phyloP scores from a whole-genome alignment of 805 yeast species.

The Candida namnaoensis region DNA sequence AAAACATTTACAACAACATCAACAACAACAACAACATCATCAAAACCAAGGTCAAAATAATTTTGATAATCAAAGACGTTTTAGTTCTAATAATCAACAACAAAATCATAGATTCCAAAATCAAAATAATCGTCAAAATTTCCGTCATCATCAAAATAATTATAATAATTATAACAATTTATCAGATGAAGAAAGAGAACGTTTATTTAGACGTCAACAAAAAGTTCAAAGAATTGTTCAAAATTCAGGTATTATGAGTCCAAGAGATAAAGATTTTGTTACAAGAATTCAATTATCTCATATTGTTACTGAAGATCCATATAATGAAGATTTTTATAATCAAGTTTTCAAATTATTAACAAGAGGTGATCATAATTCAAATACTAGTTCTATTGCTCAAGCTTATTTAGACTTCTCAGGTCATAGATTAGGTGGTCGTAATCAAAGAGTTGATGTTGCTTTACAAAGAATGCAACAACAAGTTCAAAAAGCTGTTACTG shows the following conservation, averaged over 20 bases:
- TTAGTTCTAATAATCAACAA: constrained; percentile 10
- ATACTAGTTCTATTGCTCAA: constrained; percentile 77
- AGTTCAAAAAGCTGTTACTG: constrained; percentile 91
- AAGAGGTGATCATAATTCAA: constrained; percentile 37
- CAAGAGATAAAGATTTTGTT: constrained; percentile 92
- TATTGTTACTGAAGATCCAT: constrained; percentile 94
- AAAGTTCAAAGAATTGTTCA: constrained; percentile 68
- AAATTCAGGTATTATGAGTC: constrained; percentile 92
- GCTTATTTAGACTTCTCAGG: constrained; percentile 90
- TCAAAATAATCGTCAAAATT: constrained; percentile 17
- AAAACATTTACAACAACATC: constrained; percentile 13
- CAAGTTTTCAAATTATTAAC: constrained; percentile 82
- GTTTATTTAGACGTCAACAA: constrained; percentile 58
- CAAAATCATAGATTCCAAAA: constrained; percentile 11
- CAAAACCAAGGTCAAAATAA: constrained; percentile 13
- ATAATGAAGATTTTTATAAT: constrained; percentile 91
- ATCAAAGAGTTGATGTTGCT: constrained; percentile 81
- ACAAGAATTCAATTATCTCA: constrained; percentile 92
- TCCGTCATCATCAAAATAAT: constrained; percentile 18
- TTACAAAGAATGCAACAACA: constrained; percentile 97
- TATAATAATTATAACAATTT: constrained; percentile 28
- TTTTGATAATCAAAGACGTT: constrained; percentile 11
- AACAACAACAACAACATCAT: constrained; percentile 10
- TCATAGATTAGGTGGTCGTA: constrained; percentile 79
- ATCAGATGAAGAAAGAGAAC: constrained; percentile 67